Evolutionary conservation across 2,329 filamentous ascomycete genomes (phyloP).

Genomic region (Endocalyx cinctus): DNA sequence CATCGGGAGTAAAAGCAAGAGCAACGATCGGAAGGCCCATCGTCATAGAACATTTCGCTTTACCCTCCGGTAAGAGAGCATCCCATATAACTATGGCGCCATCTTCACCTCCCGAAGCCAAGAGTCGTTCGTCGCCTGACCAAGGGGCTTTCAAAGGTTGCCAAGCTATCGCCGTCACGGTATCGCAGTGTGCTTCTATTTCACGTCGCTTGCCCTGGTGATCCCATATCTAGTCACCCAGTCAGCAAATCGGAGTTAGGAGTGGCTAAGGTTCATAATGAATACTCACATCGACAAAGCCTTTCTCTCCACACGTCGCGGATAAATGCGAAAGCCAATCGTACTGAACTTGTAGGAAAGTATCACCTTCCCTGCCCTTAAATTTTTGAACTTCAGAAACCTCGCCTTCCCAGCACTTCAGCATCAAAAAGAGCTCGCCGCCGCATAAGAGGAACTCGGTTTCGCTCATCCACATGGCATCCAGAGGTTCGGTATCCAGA

Average conservation of each 20-base stretch:
- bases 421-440: constrained; percentile 46
- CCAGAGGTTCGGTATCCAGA: constrained; percentile 46
- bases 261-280: neutral
- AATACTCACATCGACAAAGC: constrained; percentile 53
- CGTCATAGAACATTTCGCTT: constrained; percentile 55
- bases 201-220: constrained; percentile 47
- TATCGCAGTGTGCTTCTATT: constrained; percentile 55
- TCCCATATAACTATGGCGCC: constrained; percentile 61
- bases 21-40: constrained; percentile 56
- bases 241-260: constrained; percentile 4
- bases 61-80: constrained; percentile 48
- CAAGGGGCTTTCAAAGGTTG: constrained; percentile 45
- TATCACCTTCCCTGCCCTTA: constrained; percentile 49
- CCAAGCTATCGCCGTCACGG: constrained; percentile 56
- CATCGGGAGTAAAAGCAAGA: constrained; percentile 59
- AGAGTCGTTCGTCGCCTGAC: constrained; percentile 47
- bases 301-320: constrained; percentile 57
- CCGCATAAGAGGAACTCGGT: constrained; percentile 56
- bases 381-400: constrained; percentile 46
- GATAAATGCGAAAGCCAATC: constrained; percentile 49
- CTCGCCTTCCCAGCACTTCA: constrained; percentile 41
- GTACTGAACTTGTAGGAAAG: constrained; percentile 51
- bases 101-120: constrained; percentile 59
- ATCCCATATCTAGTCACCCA: constrained; percentile 47
- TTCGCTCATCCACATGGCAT: constrained; percentile 57